phyloP scores from a whole-genome alignment of 192 early-diverging fungal species.

The Coemansia sp. region DNA sequence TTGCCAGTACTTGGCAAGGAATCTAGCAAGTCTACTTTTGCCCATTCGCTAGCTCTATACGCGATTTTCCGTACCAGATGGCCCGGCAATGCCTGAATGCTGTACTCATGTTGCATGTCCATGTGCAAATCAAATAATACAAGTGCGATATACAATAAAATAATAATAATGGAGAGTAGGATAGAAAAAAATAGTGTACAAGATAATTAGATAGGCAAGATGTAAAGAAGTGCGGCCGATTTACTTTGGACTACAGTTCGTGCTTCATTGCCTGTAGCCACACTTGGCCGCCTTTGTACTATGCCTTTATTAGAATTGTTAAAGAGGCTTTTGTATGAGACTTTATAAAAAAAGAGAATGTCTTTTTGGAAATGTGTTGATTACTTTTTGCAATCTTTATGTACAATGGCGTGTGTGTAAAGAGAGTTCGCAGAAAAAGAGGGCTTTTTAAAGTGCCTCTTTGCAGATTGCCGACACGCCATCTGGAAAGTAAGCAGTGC shows the following conservation, averaged over 20 bases:
- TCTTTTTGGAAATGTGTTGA: background rate
- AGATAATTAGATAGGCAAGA: background rate
- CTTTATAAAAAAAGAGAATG: background rate
- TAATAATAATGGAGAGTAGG: background rate
- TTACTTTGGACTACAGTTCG: background rate
- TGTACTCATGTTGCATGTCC: background rate
- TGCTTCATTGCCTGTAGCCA: background rate
- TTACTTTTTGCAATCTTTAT: background rate
- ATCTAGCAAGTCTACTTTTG: background rate
- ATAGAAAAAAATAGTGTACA: background rate
- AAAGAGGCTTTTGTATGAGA: too few species aligned
- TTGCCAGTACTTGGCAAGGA: slow-evolving; percentile 15
- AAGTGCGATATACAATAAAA: background rate
- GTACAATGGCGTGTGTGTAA: background rate
- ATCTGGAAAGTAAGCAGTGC: background rate
- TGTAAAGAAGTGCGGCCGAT: background rate
- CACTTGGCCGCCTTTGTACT: background rate
- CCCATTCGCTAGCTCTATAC: slow-evolving; percentile 17
- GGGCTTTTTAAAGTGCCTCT: background rate
- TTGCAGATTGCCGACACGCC: background rate
- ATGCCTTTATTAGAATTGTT: background rate
- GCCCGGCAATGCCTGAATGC: slow-evolving; percentile 16
- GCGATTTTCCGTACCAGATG: slow-evolving; percentile 23
- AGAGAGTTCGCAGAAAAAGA: background rate
- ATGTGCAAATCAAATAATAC: background rate